Conservation (phyloP, 768 basidiomycete genomes). For the Podaxis sp. region DNA sequence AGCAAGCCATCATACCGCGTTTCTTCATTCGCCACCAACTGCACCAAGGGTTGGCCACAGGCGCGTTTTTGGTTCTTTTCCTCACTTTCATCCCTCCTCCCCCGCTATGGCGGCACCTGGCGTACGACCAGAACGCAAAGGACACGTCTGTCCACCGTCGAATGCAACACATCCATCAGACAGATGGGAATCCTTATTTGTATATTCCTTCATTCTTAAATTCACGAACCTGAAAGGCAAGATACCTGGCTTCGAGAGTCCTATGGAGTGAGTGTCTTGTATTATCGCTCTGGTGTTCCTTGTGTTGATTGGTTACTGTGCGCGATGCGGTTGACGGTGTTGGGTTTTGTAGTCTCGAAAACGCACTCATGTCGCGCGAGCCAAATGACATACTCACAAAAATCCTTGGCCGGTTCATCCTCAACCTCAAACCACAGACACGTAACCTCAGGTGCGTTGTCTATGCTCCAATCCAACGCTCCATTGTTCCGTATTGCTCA, state of each 20-base stretch:
- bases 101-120: conserved; percentile 38
- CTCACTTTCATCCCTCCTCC: conserved; percentile 28
- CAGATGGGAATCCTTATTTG: conserved; percentile 86
- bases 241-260: conserved; percentile 75
- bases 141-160: conserved; percentile 57
- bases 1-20: conserved; percentile 32
- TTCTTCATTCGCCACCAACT: conserved; percentile 28
- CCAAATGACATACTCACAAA: conserved; percentile 72
- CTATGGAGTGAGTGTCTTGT: conserved; percentile 72
- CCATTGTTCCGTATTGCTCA: conserved; percentile 11
- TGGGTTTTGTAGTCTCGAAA: conserved; percentile 64
- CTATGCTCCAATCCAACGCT: conserved; percentile 25
- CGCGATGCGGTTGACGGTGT: conserved; percentile 6
- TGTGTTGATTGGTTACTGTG: conserved; percentile 10
- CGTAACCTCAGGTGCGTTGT: conserved; percentile 80
- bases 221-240: conserved; percentile 76
- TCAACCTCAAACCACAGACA: conserved; percentile 83
- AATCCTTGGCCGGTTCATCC: conserved; percentile 73
- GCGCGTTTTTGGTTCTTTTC: conserved; percentile 15
- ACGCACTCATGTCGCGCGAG: conserved; percentile 70
- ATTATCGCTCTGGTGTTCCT: conserved; percentile 15
- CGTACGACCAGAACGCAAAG: conserved; percentile 31
- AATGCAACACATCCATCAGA: conserved; percentile 72
- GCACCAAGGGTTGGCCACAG: conserved; percentile 9
- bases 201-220: conserved; percentile 83